A percentile compares a stretch with the other conserved stretches of the same genome.
Evolutionary conservation across 345 rosid species (phyloP).

Genomic region (Gossypium mustelinum): DNA sequence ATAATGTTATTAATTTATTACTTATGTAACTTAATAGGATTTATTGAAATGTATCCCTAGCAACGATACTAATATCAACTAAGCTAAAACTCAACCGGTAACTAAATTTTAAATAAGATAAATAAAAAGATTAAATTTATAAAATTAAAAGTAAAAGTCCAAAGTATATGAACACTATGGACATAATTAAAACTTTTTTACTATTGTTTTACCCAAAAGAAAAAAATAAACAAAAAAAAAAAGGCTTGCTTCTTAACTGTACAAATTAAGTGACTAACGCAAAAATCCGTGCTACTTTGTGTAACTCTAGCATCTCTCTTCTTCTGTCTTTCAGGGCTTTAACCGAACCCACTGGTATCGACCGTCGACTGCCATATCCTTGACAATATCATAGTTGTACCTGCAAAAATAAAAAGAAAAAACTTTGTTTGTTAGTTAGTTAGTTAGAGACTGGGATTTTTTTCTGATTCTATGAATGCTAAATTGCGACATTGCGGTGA

Average conservation of each 20-base stretch:
- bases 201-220: too few species aligned
- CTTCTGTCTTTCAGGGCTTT: constrained; percentile 22
- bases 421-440: constrained; percentile 24
- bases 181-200: too few species aligned
- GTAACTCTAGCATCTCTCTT: constrained; percentile 10
- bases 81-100: too few species aligned
- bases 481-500: constrained; percentile 18
- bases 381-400: constrained; percentile 69
- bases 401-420: constrained; percentile 27
- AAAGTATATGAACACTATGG: too few species aligned
- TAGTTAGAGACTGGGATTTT: constrained; percentile 28
- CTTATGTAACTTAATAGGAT: too few species aligned
- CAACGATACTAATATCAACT: too few species aligned
- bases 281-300: constrained; percentile 13
- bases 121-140: too few species aligned
- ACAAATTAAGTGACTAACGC: constrained; percentile 16
- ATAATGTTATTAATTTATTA: too few species aligned
- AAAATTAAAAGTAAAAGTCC: too few species aligned
- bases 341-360: constrained; percentile 66
- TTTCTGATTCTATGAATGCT: constrained; percentile 10
- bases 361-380: constrained; percentile 62
- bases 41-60: too few species aligned
- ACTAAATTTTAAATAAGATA: too few species aligned
- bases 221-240: not conserved
- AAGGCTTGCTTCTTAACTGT: not conserved